Conservation (phyloP, 176 grass and related monocot species). For the Ensete glaucum region DNA sequence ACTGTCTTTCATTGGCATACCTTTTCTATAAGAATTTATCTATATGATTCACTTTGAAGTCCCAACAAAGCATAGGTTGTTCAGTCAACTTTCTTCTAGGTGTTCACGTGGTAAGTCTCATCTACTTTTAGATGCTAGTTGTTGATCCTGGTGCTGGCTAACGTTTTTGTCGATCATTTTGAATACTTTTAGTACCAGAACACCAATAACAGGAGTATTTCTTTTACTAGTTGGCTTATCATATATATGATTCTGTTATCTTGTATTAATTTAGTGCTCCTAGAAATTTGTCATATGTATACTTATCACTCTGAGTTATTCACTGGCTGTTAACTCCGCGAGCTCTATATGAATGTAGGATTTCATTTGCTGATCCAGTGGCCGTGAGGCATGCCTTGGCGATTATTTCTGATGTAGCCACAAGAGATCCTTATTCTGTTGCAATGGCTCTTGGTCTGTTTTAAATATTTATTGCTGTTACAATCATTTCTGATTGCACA, state of each 20-base stretch:
- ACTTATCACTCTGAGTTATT: not conserved
- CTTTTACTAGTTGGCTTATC: too few species aligned
- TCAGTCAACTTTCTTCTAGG: not conserved
- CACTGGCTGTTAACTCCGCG: not conserved
- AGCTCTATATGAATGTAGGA: slow-evolving; percentile 46
- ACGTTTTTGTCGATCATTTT: not conserved
- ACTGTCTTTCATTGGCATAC: not conserved
- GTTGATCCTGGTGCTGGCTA: not conserved
- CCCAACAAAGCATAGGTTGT: not conserved
- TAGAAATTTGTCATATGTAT: not conserved
- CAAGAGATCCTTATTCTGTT: slow-evolving; percentile 92
- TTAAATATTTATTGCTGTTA: slow-evolving; percentile 8
- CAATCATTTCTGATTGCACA: slow-evolving; percentile 9
- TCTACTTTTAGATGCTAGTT: not conserved
- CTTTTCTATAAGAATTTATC: not conserved
- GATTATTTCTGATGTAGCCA: slow-evolving; percentile 84
- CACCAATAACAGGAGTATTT: too few species aligned
- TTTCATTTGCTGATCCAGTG: slow-evolving; percentile 95
- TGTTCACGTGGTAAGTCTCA: not conserved
- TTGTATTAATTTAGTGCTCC: not conserved
- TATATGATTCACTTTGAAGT: not conserved
- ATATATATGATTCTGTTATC: not conserved
- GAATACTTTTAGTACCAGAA: too few species aligned
- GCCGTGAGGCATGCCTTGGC: slow-evolving; percentile 84
- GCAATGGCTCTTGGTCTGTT: slow-evolving; percentile 94